A percentile compares a stretch with the other conserved stretches of the same genome.
These are phyloP conservation scores for Sporothrix variecibatus DNA, from an alignment of 2,329 filamentous ascomycete genomes.

Conservation along the genomic window DNA sequence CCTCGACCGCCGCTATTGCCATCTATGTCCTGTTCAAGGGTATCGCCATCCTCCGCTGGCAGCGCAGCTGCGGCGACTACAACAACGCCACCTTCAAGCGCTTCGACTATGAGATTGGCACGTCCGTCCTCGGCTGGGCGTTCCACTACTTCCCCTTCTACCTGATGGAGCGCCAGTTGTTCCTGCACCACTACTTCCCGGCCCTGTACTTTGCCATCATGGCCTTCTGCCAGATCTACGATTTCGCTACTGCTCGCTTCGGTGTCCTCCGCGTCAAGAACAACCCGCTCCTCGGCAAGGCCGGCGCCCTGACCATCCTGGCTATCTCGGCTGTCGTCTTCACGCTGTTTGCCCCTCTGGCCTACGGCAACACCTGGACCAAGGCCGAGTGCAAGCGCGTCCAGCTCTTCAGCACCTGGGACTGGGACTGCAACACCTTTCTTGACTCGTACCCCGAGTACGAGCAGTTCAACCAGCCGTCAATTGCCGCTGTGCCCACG, in stretches of 20 bases:
- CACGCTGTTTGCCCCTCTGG: slow-evolving; percentile 80
- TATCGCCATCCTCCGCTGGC: slow-evolving; percentile 86
- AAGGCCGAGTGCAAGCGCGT: slow-evolving; percentile 80
- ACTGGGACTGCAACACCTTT: slow-evolving; percentile 98
- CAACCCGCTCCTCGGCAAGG: slow-evolving; percentile 71
- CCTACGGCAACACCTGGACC: slow-evolving; percentile 94
- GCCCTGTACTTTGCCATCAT: slow-evolving; percentile 95
- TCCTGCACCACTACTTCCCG: slow-evolving; percentile 98
- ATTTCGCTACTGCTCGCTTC: slow-evolving; percentile 78
- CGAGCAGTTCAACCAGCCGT: slow-evolving; percentile 36
- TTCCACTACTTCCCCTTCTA: slow-evolving; percentile 99
- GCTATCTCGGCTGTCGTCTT: slow-evolving; percentile 75
- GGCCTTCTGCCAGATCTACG: slow-evolving; percentile 83
- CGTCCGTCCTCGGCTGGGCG: slow-evolving; percentile 87
- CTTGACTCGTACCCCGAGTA: slow-evolving; percentile 65
- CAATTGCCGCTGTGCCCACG: slow-evolving; percentile 25
- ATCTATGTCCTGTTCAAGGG: slow-evolving; percentile 84
- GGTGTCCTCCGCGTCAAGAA: slow-evolving; percentile 66
- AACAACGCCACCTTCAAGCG: slow-evolving; percentile 81
- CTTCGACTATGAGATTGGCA: slow-evolving; percentile 96
- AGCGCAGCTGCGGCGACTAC: slow-evolving; percentile 90
- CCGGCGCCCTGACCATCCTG: slow-evolving; percentile 73
- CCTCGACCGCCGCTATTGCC: slow-evolving; percentile 73
- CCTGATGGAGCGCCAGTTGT: slow-evolving; percentile 96
- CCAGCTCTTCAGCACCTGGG: slow-evolving; percentile 88